These are phyloP conservation scores for Phalaenopsis hybrid DNA, from an alignment of 116 monocot species.

Conservation along the genomic window DNA sequence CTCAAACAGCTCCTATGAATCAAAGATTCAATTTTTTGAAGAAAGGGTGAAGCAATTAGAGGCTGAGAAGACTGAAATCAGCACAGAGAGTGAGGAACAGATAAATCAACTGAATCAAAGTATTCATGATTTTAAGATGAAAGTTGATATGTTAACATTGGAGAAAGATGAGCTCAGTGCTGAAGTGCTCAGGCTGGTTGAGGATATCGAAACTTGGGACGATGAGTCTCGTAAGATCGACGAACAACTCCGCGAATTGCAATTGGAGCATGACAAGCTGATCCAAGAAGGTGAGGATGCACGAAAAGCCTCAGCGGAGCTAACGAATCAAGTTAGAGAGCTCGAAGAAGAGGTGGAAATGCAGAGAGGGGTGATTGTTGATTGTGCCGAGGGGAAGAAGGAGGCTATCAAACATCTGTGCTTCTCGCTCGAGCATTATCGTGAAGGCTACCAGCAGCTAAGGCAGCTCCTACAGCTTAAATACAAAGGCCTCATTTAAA, in stretches of 20 bases:
- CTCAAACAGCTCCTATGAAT: constrained; percentile 3
- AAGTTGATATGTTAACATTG: background rate
- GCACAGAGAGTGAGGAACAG: constrained; percentile 16
- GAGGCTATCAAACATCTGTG: constrained; percentile 94
- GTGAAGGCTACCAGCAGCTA: constrained; percentile 59
- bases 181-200: constrained; percentile 11
- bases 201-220: constrained; percentile 17
- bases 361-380: constrained; percentile 40
- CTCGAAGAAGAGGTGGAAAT: constrained; percentile 58
- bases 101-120: constrained; percentile 20
- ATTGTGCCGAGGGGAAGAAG: constrained; percentile 73
- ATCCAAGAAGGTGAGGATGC: constrained; percentile 27
- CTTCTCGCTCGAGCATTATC: constrained; percentile 80
- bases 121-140: constrained; percentile 18
- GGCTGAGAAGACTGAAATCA: constrained; percentile 26
- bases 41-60: constrained; percentile 23
- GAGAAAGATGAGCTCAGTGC: background rate
- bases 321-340: constrained; percentile 27
- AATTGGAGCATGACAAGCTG: constrained; percentile 50
- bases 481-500: constrained; percentile 13
- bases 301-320: constrained; percentile 12
- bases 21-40: constrained; percentile 21
- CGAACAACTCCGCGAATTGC: constrained; percentile 31
- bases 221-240: constrained; percentile 18
- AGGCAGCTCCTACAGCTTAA: constrained; percentile 38